Evolutionary conservation across 345 rosid species (phyloP).

Genomic region (Arabis hirsuta): DNA sequence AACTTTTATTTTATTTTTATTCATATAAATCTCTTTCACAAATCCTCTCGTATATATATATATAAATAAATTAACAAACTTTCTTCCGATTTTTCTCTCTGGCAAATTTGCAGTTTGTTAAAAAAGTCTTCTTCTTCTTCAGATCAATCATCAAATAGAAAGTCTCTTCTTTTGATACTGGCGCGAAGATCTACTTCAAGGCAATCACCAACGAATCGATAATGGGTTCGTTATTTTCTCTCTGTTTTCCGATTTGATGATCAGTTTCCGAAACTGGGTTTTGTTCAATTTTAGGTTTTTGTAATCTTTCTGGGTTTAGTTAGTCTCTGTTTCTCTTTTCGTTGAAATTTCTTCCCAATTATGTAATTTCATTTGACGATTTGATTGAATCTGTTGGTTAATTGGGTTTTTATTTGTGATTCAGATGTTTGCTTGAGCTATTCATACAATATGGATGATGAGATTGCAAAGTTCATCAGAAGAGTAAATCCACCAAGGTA

Average conservation of each 20-base stretch:
- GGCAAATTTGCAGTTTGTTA: conserved; percentile 17
- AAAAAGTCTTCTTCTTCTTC: conserved; percentile 33
- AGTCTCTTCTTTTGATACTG: neutral
- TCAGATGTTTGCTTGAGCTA: conserved; percentile 67
- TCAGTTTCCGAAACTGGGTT: conserved; percentile 31
- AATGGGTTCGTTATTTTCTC: conserved; percentile 41
- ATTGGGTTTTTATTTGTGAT: neutral
- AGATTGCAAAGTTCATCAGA: conserved; percentile 75
- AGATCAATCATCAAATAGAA: conserved; percentile 12
- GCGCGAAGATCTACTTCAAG: conserved; percentile 16
- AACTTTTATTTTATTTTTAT: neutral
- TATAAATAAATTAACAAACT: conserved; percentile 26
- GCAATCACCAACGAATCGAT: conserved; percentile 1
- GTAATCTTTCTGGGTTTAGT: conserved; percentile 7
- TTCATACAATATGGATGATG: conserved; percentile 75
- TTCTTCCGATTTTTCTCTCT: conserved; percentile 25
- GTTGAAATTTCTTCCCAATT: conserved; percentile 2
- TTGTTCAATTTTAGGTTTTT: conserved; percentile 29
- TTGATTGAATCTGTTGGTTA: neutral
- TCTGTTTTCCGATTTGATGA: conserved; percentile 3
- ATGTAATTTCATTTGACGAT: conserved; percentile 12
- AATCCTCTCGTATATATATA: neutral
- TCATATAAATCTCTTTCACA: neutral
- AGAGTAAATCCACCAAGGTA: conserved; percentile 96
- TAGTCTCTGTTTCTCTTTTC: conserved; percentile 26